Base-by-base conservation (phyloP, 2,329 filamentous ascomycete species). In the Emergomyces orientalis region DNA sequence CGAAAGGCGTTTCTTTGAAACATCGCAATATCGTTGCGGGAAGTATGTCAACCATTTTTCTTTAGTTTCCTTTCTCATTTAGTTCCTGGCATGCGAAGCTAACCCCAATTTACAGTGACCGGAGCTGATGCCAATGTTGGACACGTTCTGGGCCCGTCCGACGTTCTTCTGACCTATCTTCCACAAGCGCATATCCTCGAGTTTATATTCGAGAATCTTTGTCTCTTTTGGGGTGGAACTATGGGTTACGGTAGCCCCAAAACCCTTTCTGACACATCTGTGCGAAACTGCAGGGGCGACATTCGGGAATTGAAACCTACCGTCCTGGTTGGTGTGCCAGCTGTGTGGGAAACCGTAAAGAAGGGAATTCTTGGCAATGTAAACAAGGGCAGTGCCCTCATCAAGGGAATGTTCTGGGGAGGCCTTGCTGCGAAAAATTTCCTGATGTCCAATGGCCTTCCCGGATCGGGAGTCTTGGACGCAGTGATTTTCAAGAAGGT, bases 131-230 rank as follows among this genome's bases (percentile, higher is more conserved):
- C 84, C 51, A 86, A 90, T 65, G 86, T 97, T 57, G 89, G 89
- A 27, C 86, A 88, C 63, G 88, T 88, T 70, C 84, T 97, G 59
- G 88, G 87, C 64, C 86, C 88, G 63, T 85, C 83, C 55, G 94
- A 99, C 69, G 84, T 84, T 55, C 81, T 97, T 52, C 83, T 99
- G 55, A 91, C 92, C 27, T 99, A 97, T 76, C 85, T 99, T 17
- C 94, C 94, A 1, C 86, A 96, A 61, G 92, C 94, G 1, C 94
- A 99, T 74, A 97, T 97, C 71, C 86, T 99, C 70, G 94, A 99
- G 76, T 94, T 96, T 76, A 89, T 93, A 64, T 90, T 99, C 68
- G 94, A 99, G 78, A 97, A 96, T 74, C 81, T 93, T 8, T 90
- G 89, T 63, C 77, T 99, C 65, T 94, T 87, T 78, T 90, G 93